Conservation (phyloP, 495 filamentous ascomycete genomes). For the Penicillium mononematosum region DNA sequence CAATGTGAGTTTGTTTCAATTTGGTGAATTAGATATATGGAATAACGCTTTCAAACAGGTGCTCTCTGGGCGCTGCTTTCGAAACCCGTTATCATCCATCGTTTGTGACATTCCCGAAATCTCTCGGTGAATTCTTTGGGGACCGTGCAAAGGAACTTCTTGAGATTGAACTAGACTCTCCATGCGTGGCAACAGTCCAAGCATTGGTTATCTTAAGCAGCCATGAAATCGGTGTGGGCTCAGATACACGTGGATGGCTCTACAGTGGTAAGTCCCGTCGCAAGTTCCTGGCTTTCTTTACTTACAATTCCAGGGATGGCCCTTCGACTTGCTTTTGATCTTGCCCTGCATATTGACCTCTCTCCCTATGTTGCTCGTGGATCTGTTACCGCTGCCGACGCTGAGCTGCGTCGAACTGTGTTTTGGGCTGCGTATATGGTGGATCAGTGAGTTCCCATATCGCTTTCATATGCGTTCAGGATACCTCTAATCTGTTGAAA, state of each 20-base stretch:
- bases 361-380: constrained; percentile 26
- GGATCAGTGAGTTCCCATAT: constrained; percentile 29
- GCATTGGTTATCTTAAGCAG: constrained; percentile 35
- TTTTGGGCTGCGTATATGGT: constrained; percentile 40
- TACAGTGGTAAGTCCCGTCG: constrained; percentile 32
- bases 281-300: neutral
- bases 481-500: neutral
- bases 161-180: constrained; percentile 36
- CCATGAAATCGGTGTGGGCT: constrained; percentile 27
- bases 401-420: constrained; percentile 25
- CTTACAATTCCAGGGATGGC: constrained; percentile 33
- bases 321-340: constrained; percentile 35
- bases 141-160: constrained; percentile 32
- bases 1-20: constrained; percentile 28
- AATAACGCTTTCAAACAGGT: constrained; percentile 19
- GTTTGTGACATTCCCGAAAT: constrained; percentile 29
- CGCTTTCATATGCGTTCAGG: neutral
- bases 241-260: constrained; percentile 39
- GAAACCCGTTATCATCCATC: constrained; percentile 28
- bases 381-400: constrained; percentile 23
- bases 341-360: constrained; percentile 40
- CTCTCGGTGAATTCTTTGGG: constrained; percentile 34
- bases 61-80: constrained; percentile 31
- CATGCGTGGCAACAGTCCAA: constrained; percentile 37
- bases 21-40: too few species aligned